These are phyloP conservation scores for Jasminum sambac DNA, from an alignment of 257 asterid genomes.

Conservation along the genomic window DNA sequence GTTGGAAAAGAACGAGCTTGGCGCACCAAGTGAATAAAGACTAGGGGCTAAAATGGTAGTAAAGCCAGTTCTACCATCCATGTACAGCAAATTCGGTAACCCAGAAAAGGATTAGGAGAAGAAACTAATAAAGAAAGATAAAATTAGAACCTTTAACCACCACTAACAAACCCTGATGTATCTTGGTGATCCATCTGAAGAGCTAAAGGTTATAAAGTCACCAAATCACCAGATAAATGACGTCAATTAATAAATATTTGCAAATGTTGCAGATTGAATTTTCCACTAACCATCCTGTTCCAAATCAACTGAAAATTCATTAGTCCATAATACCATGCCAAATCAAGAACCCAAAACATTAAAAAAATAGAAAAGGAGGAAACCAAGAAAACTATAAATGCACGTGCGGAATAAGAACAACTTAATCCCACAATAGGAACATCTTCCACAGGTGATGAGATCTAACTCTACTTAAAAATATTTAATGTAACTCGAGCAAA, in stretches of 20 bases:
- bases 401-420: background rate
- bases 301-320: slow-evolving; percentile 21
- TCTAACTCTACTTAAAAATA: background rate
- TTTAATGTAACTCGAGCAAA: background rate
- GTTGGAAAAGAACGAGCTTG: slow-evolving; percentile 14
- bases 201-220: slow-evolving; percentile 13
- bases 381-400: slow-evolving; percentile 8
- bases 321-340: background rate
- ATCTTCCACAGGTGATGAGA: background rate
- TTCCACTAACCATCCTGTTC: slow-evolving; percentile 37
- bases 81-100: slow-evolving; percentile 28
- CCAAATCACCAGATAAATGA: slow-evolving; percentile 30
- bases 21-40: slow-evolving; percentile 25
- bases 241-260: slow-evolving; percentile 16
- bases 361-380: no score
- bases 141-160: slow-evolving; percentile 36
- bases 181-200: slow-evolving; percentile 57
- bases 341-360: background rate
- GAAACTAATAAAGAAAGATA: slow-evolving; percentile 14
- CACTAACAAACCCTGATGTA: slow-evolving; percentile 67
- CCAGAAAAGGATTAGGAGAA: background rate
- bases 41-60: slow-evolving; percentile 28
- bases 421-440: background rate
- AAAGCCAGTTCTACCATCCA: slow-evolving; percentile 49
- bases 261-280: slow-evolving; percentile 10